Conservation (phyloP, 768 basidiomycete genomes). For the Crepidotus variabilis region DNA sequence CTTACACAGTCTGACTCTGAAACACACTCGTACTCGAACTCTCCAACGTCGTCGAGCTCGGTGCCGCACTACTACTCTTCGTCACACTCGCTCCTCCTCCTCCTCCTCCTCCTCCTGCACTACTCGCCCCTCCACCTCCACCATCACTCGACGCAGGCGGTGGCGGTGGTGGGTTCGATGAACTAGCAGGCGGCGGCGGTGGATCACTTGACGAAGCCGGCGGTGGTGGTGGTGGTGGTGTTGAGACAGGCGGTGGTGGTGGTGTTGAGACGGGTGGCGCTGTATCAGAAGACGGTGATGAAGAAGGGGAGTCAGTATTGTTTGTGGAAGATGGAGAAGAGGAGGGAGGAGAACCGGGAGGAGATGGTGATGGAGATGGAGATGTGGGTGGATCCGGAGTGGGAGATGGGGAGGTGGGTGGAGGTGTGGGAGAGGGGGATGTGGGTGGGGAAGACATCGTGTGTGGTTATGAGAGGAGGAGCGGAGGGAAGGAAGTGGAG, state of each 20-base stretch:
- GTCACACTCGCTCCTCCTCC: neutral
- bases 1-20: neutral
- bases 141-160: too few relatives aligned
- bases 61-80: neutral
- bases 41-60: neutral
- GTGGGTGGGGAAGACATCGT: too few relatives aligned
- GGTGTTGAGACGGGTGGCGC: constrained; percentile 3
- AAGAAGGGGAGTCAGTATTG: neutral
- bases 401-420: neutral
- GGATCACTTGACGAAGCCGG: neutral
- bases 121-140: too few relatives aligned
- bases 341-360: constrained; percentile 4
- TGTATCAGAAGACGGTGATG: constrained; percentile 1
- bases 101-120: neutral
- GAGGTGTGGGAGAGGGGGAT: neutral
- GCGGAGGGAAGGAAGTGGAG: too few relatives aligned
- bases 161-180: neutral
- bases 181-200: neutral
- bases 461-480: too few relatives aligned
- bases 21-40: neutral
- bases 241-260: neutral
- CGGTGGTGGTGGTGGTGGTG: constrained; percentile 5
- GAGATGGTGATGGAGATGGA: neutral
- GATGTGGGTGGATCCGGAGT: neutral
- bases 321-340: neutral